Conservation (phyloP, 2,329 filamentous ascomycete genomes). For the Microsporum audouinii region DNA sequence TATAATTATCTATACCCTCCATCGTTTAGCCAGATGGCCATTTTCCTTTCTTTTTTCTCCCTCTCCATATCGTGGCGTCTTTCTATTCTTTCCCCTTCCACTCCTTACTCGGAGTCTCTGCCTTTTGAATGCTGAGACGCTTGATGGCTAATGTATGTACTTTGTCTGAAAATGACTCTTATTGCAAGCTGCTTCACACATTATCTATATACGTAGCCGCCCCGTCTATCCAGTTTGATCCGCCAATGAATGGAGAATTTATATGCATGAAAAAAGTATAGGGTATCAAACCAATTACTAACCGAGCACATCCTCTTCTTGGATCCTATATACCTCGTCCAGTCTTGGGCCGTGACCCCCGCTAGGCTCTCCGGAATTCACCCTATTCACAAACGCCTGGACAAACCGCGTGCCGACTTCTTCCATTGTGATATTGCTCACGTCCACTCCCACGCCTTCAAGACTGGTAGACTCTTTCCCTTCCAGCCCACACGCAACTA, state of each 20-base stretch:
- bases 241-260: neutral
- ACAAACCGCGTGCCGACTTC: conserved; percentile 30
- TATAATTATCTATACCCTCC: conserved; percentile 1
- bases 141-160: neutral
- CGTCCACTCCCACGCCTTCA: conserved; percentile 37
- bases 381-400: conserved; percentile 27
- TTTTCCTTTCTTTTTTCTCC: neutral
- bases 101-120: neutral
- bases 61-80: neutral
- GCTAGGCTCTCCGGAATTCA: conserved; percentile 27
- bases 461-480: conserved; percentile 72
- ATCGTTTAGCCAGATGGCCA: neutral
- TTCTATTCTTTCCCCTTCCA: neutral
- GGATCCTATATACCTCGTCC: conserved; percentile 30
- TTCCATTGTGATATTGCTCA: conserved; percentile 25
- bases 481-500: conserved; percentile 80
- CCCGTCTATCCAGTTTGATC: neutral
- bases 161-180: neutral
- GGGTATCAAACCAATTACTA: neutral
- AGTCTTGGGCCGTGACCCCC: conserved; percentile 25
- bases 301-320: conserved; percentile 23
- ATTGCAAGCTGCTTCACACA: neutral
- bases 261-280: neutral
- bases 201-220: neutral
- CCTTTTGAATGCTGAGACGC: neutral